These are phyloP conservation scores for Centrapalus pauciflorus DNA, from an alignment of 129 eudicot genomes.

Conservation along the genomic window DNA sequence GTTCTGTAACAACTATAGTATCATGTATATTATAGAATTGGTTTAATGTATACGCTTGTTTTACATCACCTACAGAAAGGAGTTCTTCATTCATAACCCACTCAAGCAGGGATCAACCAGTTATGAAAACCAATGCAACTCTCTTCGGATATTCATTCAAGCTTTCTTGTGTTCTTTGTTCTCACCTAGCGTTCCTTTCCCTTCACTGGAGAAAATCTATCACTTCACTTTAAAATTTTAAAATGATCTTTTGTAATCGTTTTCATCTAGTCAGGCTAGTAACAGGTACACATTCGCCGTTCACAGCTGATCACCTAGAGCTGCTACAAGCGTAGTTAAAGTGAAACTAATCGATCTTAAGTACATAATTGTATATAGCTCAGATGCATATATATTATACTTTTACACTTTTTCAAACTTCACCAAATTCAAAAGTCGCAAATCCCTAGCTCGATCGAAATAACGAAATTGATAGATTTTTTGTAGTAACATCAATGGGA, in stretches of 20 bases:
- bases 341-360: not conserved
- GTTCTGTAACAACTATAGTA: not conserved
- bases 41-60: too few relatives aligned
- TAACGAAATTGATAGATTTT: not conserved
- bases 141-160: too few relatives aligned
- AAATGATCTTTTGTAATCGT: not conserved
- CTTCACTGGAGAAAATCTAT: not conserved
- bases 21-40: not conserved
- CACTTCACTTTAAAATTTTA: too few relatives aligned
- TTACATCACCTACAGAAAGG: not conserved
- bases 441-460: slow-evolving; percentile 6
- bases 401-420: too few relatives aligned
- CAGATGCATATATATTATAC: not conserved
- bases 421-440: not conserved
- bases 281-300: not conserved
- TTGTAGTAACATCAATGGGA: not conserved
- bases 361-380: not conserved
- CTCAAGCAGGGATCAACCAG: not conserved
- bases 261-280: not conserved
- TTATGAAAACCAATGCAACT: not conserved
- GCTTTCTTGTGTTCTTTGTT: not conserved
- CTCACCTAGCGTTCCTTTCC: not conserved
- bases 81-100: not conserved
- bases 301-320: too few relatives aligned
- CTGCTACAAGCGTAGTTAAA: not conserved